Evolutionary conservation across 371 early-diverging fungal species (phyloP).

Genomic region (Quaeritorhiza haematococci): DNA sequence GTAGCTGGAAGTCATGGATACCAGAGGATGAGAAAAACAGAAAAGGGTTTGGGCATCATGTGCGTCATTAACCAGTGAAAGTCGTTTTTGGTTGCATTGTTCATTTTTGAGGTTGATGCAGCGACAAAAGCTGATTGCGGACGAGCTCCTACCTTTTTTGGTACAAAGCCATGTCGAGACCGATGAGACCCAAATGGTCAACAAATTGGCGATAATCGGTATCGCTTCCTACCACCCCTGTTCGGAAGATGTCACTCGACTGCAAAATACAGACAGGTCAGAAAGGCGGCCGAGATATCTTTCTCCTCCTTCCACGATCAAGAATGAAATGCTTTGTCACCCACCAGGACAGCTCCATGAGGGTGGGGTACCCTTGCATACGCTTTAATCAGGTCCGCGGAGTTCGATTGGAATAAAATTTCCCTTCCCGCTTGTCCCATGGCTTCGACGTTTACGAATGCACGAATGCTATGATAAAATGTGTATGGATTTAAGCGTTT

Average conservation of each 20-base stretch:
- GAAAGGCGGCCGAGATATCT: neutral
- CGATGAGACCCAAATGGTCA: constrained; percentile 54
- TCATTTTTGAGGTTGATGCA: too few relatives aligned
- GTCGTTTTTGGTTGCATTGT: too few relatives aligned
- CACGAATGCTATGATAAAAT: constrained; percentile 38
- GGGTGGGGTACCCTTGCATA: constrained; percentile 65
- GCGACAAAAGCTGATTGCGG: neutral
- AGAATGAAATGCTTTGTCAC: too few relatives aligned
- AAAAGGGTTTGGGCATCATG: too few relatives aligned
- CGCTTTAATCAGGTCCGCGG: constrained; percentile 63
- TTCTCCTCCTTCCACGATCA: neutral
- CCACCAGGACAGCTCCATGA: constrained; percentile 67
- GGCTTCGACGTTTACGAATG: constrained; percentile 70
- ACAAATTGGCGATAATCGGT: constrained; percentile 76
- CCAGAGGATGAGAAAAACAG: too few relatives aligned
- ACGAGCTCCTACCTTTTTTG: constrained; percentile 48
- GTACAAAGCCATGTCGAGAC: constrained; percentile 69
- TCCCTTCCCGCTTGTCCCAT: constrained; percentile 68
- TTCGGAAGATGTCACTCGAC: constrained; percentile 70
- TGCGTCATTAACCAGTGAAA: too few relatives aligned
- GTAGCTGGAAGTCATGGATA: constrained; percentile 28
- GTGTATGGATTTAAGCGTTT: neutral
- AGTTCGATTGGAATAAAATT: constrained; percentile 73
- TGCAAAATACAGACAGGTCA: constrained; percentile 1
- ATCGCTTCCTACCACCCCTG: constrained; percentile 67